Conservation (phyloP, 768 basidiomycete species). For the Leccinum olivaceopallidum region DNA sequence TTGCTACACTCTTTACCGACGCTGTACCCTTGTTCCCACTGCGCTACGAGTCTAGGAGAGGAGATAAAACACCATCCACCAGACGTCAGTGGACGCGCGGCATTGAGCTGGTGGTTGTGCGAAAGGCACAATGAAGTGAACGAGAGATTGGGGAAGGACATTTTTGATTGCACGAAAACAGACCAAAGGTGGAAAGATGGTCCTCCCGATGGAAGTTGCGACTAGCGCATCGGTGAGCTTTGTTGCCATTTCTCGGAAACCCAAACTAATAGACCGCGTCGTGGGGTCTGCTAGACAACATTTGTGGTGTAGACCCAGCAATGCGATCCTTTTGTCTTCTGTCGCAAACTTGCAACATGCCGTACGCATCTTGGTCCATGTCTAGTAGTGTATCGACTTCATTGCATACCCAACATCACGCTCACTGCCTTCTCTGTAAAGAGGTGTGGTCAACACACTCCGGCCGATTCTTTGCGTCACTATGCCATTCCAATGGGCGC, state of each 20-base stretch:
- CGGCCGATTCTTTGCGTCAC: not conserved
- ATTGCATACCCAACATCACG: not conserved
- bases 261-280: not conserved
- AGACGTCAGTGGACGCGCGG: slow-evolving; percentile 69
- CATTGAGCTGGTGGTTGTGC: slow-evolving; percentile 85
- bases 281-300: not conserved
- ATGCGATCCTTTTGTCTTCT: not conserved
- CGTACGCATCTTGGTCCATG: not conserved
- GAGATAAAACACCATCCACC: slow-evolving; percentile 69
- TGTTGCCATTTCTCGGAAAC: not conserved
- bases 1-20: slow-evolving; percentile 76
- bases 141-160: slow-evolving; percentile 75
- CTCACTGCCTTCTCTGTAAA: not conserved
- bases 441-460: not conserved
- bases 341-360: not conserved
- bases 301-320: not conserved
- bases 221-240: slow-evolving; percentile 43
- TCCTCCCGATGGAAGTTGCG: slow-evolving; percentile 83
- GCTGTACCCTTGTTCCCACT: slow-evolving; percentile 87
- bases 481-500: not conserved
- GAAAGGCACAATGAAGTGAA: slow-evolving; percentile 94
- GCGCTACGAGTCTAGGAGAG: slow-evolving; percentile 79
- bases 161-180: slow-evolving; percentile 79
- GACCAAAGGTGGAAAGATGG: slow-evolving; percentile 95
- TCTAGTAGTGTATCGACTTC: not conserved